Base-by-base conservation (phyloP, 2,329 filamentous ascomycete genomes). In the Coniochaeta sp. region DNA sequence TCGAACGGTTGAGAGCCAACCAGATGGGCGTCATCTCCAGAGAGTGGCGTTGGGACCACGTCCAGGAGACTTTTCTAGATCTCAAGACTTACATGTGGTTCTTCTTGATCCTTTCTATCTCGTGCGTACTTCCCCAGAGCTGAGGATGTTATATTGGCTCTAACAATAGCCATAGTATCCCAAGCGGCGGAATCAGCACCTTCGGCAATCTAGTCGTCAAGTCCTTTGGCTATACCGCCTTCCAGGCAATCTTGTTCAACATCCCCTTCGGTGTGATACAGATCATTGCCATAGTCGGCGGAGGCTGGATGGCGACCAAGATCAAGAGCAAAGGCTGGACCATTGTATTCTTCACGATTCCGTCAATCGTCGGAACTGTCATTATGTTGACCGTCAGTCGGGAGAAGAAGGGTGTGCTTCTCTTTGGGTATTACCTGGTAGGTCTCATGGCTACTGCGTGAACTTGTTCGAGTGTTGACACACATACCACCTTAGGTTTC, bases 61-160 rank as follows among this genome's bases (percentile, higher is more conserved):
- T 83, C 4, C 71, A 73, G 55, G 86, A 88, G 65, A 76, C 83
- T 0, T 68, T 81, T 12, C 63, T 77, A 0, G 85, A 87, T 62
- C 64, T 76, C n/a, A 87, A 88, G 69, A 85, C 83, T 0, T 87
- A 81, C 81, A 71, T 82, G 31, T 84, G 82, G 81, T 79, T 84
- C 33, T 65, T 68, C n/a, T 74, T 83, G 71, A 76, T 82, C 64
- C 78, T 83, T 43, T 74, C 81, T 57, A 81, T 87, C 64, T 81
- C 81, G 55, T 73, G 72, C 62, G 64, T 62, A 7, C 33, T 38
- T 9, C 38, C 38, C 28, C 28, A n/a, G n/a, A n/a, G 12, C 1
- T 26, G 3, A 47, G 2, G 2, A 26, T 1, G 22, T 47, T 22
- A 47, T 44, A 4, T 24, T 9, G 19, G 5, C 22, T 40, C 38